phyloP scores from a whole-genome alignment of 805 yeast species.

The Hyphopichia homilentoma region DNA sequence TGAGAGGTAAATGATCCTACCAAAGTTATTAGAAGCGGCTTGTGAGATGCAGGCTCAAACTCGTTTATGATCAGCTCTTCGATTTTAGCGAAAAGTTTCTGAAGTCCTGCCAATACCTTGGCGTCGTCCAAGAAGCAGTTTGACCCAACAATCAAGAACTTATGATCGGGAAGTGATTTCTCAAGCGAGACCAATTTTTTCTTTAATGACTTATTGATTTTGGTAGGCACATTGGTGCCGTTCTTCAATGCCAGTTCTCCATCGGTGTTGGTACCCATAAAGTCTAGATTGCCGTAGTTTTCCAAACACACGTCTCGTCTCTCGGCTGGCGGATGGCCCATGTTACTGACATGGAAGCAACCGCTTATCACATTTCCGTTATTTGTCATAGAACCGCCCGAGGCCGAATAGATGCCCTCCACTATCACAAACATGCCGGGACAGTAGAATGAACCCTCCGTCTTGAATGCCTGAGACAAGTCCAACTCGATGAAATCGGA shows the following conservation, averaged over 20 bases:
- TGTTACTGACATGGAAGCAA: slow-evolving; percentile 64
- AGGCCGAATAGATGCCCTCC: slow-evolving; percentile 79
- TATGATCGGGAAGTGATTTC: slow-evolving; percentile 50
- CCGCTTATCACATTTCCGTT: slow-evolving; percentile 33
- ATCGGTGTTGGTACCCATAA: slow-evolving; percentile 43
- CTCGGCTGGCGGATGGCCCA: slow-evolving; percentile 90
- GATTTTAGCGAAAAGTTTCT: slow-evolving; percentile 55
- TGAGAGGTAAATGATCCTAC: slow-evolving; percentile 75
- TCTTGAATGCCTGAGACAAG: slow-evolving; percentile 55
- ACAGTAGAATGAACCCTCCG: slow-evolving; percentile 62
- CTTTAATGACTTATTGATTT: slow-evolving; percentile 60
- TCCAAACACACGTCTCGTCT: slow-evolving; percentile 61
- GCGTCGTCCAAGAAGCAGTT: slow-evolving; percentile 64
- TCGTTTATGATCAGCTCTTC: slow-evolving; percentile 30
- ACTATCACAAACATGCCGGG: slow-evolving; percentile 76
- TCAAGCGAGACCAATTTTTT: slow-evolving; percentile 56
- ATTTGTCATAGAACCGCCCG: slow-evolving; percentile 42
- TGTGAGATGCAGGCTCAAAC: slow-evolving; percentile 38
- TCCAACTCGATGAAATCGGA: slow-evolving; percentile 72
- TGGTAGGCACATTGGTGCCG: slow-evolving; percentile 24
- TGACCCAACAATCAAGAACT: slow-evolving; percentile 69
- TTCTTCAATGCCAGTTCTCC: slow-evolving; percentile 24
- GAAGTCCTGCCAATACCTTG: slow-evolving; percentile 57
- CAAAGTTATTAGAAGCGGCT: slow-evolving; percentile 69
- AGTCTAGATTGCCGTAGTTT: slow-evolving; percentile 76